phyloP scores from a whole-genome alignment of 176 grass and related monocot genomes.

The Pharus latifolius region DNA sequence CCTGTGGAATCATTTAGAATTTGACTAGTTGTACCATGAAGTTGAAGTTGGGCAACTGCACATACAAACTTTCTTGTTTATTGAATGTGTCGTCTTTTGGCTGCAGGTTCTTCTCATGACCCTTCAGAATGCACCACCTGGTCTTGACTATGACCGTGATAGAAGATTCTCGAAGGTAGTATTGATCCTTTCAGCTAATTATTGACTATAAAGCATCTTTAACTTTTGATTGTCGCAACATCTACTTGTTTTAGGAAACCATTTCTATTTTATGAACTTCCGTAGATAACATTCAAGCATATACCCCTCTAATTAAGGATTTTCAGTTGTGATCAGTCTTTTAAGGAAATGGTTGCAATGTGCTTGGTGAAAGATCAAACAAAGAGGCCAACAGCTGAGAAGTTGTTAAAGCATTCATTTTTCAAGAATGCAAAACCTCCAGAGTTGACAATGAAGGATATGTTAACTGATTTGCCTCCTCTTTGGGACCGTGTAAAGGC shows the following conservation, averaged over 20 bases:
- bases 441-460: constrained; percentile 71
- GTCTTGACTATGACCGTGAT: constrained; percentile 98
- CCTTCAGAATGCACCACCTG: constrained; percentile 96
- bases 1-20: not conserved
- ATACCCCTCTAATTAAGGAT: constrained; percentile 50
- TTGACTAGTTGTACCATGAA: not conserved
- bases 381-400: constrained; percentile 95
- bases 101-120: constrained; percentile 98
- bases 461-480: constrained; percentile 76
- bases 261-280: not conserved
- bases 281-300: constrained; percentile 8
- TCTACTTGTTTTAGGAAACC: not conserved
- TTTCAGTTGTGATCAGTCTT: constrained; percentile 84
- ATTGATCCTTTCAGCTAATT: constrained; percentile 43
- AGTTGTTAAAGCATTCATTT: constrained; percentile 92
- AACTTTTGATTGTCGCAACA: not conserved
- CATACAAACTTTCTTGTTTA: not conserved
- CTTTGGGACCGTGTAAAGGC: constrained; percentile 95
- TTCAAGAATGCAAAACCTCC: constrained; percentile 91
- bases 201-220: not conserved
- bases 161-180: constrained; percentile 96
- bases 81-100: not conserved
- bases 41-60: not conserved
- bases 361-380: constrained; percentile 98
- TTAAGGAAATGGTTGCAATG: constrained; percentile 99